Base-by-base conservation (phyloP, 345 rosid genomes). In the Fremontodendron californicum region DNA sequence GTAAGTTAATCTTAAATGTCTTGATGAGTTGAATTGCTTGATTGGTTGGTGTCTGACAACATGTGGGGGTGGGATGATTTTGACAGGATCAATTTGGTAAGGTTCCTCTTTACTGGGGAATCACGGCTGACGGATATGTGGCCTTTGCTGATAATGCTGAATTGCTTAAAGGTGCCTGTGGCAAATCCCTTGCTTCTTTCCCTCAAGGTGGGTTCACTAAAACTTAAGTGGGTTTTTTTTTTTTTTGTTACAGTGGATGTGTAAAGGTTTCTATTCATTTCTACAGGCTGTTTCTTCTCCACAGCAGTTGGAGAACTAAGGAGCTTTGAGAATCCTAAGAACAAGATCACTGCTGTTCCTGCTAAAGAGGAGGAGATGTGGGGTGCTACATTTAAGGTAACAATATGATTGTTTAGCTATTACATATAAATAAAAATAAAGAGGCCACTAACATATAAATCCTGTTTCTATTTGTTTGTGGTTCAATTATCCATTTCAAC, bases 181-280 rank as follows among this genome's bases (percentile, higher is more conserved):
- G 99, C 85, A 95, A 95, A 87, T 95, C 99, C 6, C 97, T 95
- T 71, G 99, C 98, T 69, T 92, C 98, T 46, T 95, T 95, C 85
- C 99, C 99, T 76, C 92, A 90, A 93, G 99, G 99, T 90, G 71
- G 39, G 86, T 82, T 68, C n/a, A 7, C 37, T 74, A 29, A 39
- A 52, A 52, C n/a, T 9, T 1, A 15, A 4, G 3, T 0, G 16
- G 23, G 0, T 42, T 3, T 3, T 7, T 62, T 7, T 3, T 25
- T 19, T 27, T 10, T 0, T 3, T 15, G 19, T 33, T 48, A 9
- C 8, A 3, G 27, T 52, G 3, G 10, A 35, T 52, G 21, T 57
- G 16, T 19, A 21, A 16, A 18, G 11, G 6, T 61, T 67, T 29
- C 3, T 70, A 27, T 74, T 54, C 73, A 46, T 69, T 12, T 78